Evolutionary conservation across 768 basidiomycete species (phyloP).

Genomic region (Tylopilus sp.): DNA sequence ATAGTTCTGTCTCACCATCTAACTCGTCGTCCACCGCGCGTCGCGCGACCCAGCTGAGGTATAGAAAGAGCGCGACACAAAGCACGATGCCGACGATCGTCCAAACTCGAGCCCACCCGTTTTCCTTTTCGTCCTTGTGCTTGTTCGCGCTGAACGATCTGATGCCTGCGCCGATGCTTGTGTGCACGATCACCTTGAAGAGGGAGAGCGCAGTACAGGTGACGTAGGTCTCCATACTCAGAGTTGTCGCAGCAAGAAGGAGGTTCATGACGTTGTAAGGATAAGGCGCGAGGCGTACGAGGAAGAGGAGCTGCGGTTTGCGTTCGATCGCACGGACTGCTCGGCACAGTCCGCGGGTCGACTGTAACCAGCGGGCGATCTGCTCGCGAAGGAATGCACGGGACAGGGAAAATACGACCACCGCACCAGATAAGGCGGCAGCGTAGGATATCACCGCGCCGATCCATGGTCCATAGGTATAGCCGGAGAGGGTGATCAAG

Average conservation of each 20-base stretch:
- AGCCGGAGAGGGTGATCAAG: slow-evolving; percentile 87
- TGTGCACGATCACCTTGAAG: slow-evolving; percentile 90
- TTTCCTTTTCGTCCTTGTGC: slow-evolving; percentile 38
- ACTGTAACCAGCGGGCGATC: slow-evolving; percentile 72
- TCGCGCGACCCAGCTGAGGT: slow-evolving; percentile 78
- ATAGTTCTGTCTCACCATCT: slow-evolving; percentile 38
- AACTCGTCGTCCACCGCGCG: slow-evolving; percentile 57
- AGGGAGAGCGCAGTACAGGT: slow-evolving; percentile 78
- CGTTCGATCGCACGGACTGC: slow-evolving; percentile 86
- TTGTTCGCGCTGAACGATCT: slow-evolving; percentile 67
- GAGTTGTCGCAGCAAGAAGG: slow-evolving; percentile 80
- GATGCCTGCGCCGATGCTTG: slow-evolving; percentile 81
- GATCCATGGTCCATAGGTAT: slow-evolving; percentile 81
- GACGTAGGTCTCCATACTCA: slow-evolving; percentile 76
- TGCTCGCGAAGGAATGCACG: slow-evolving; percentile 66
- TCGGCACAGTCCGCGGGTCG: slow-evolving; percentile 67
- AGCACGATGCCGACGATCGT: slow-evolving; percentile 67
- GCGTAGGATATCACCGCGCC: slow-evolving; percentile 86
- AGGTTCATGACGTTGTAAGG: slow-evolving; percentile 96
- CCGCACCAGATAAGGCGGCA: slow-evolving; percentile 80
- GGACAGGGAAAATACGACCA: slow-evolving; percentile 79
- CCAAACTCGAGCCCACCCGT: slow-evolving; percentile 53
- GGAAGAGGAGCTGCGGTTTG: slow-evolving; percentile 82
- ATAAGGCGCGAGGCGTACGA: slow-evolving; percentile 89
- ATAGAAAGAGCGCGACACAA: slow-evolving; percentile 72